Conservation (phyloP, 805 yeast genomes). For the Dipodascus geniculatus region DNA sequence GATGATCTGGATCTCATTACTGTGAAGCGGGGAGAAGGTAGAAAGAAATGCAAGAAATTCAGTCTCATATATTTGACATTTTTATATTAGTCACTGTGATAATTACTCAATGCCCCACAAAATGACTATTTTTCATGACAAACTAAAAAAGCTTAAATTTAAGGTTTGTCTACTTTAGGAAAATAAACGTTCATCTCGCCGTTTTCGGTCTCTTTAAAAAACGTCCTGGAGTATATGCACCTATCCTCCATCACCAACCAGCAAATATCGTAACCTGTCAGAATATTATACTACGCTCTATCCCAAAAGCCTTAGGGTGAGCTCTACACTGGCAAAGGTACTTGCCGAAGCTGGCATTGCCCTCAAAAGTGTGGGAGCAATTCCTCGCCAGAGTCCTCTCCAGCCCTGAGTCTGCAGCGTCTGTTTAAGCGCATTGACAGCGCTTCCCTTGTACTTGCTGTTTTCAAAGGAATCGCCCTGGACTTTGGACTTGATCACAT, state of each 20-base stretch:
- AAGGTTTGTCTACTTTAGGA: neutral
- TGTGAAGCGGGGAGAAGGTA: neutral
- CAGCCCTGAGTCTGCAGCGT: slow-evolving; percentile 35
- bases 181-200: too few relatives aligned
- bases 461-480: slow-evolving; percentile 37
- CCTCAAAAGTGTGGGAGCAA: slow-evolving; percentile 41
- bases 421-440: slow-evolving; percentile 30
- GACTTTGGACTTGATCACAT: slow-evolving; percentile 49
- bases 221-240: too few relatives aligned
- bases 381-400: slow-evolving; percentile 45
- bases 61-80: too few relatives aligned
- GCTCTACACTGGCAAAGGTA: slow-evolving; percentile 66
- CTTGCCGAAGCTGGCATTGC: slow-evolving; percentile 67
- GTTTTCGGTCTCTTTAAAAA: too few relatives aligned
- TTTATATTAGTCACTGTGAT: neutral
- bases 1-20: neutral
- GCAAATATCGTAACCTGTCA: too few relatives aligned
- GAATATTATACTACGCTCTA: too few relatives aligned
- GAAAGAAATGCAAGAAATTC: neutral
- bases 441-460: slow-evolving; percentile 29
- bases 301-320: slow-evolving; percentile 42
- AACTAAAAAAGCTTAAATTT: neutral
- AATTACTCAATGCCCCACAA: too few relatives aligned
- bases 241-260: too few relatives aligned
- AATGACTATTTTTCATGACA: neutral